Base-by-base conservation (phyloP, 768 basidiomycete species). In the Mycena rebaudengoi region DNA sequence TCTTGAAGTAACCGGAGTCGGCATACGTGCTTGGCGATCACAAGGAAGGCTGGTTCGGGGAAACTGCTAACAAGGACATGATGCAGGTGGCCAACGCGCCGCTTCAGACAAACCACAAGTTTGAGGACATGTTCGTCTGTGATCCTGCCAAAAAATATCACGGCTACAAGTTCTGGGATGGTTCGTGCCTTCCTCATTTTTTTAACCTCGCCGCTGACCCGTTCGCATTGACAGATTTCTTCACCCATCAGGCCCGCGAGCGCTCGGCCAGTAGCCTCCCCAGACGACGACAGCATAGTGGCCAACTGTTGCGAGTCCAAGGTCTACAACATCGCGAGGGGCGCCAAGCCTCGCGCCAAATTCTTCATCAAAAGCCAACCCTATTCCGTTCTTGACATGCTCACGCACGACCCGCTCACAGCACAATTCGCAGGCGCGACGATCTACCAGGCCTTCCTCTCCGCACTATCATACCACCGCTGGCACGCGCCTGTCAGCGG, bases 401-500 rank as follows among this genome's bases (percentile, higher is more conserved):
- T 54, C 53, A 41, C 53, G 28, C 53, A 54, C 53, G 53, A 54
- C 40, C 28, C 37, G 28, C 53, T 54, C 40, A 41, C 53, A n/a
- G 3, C 40, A 4, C 39, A 54, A 16, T 54, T 54, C 53, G 53
- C 40, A n/a, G 85, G 83, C 11, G 88, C 83, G 14, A 82, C 82
- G 0, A 71, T 86, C 33, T 83, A 82, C 72, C 88, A 90, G 67
- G 87, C 83, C 0, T 88, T 88, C 74, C 81, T 91, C 62, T 79
- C 78, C 53, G 79, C 85, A 3, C 67, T 80, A 26, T 79, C 81
- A 29, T 90, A 88, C 67, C 89, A 90, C 67, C 84, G 88, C 64
- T 89, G 88, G 88, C 85, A 86, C 71, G 75, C 79, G 50, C 89
- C 89, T 57, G 80, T 90, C 12, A 76, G 79, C 39, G 85, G 85